Evolutionary conservation across 495 filamentous ascomycete species (phyloP), one percentile per base, ranked within the genome.

Genomic region (Polyplosphaeria fusca): DNA sequence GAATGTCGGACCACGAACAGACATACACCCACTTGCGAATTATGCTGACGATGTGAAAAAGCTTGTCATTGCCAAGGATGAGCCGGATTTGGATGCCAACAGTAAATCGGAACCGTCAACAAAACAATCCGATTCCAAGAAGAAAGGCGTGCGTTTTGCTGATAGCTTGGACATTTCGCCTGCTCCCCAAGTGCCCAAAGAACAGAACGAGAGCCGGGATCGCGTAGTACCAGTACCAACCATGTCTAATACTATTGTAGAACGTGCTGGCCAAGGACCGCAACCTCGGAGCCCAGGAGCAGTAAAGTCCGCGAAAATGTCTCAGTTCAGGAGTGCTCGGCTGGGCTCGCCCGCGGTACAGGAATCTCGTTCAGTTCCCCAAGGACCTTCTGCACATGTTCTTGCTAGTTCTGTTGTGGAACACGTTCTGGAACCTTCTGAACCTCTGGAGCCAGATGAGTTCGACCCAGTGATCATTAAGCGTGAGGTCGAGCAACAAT

Each of bases 121-220:
- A 2, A n/a, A 14, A 22, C 24, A 39, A 25, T 27, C 47, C 39
- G 51, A 38, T 1, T 38, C 30, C 14, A 41, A 32, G 22, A 89
- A 87, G 75, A 95, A 91, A 71, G 82, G 81, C 23, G 88, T 94
- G 5, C 74, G 80, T 46, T 95, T 95, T 69, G 85, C 90, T 2
- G 65, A 83, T 22, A 78, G 82, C 20, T 78, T 95, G 39, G 86
- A 96, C 64, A 86, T 95, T 24, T 64, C 70, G 28, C 61, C 61
- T 24, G 52, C 57, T 16, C 51, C 56, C 1, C 18, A 39, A 18
- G 14, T 27, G 4, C 19, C 38, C 20, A 26, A 47, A 35, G 41
- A 49, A 19, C 14, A 19, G 2, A 5, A 25, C 5, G 7, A 41
- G 4, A 23, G 11, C 1, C 14, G 14, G 3, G 20, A 41, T 18